These are phyloP conservation scores for Botrytis deweyae DNA, from an alignment of 2,329 filamentous ascomycete species.

Conservation along the genomic window DNA sequence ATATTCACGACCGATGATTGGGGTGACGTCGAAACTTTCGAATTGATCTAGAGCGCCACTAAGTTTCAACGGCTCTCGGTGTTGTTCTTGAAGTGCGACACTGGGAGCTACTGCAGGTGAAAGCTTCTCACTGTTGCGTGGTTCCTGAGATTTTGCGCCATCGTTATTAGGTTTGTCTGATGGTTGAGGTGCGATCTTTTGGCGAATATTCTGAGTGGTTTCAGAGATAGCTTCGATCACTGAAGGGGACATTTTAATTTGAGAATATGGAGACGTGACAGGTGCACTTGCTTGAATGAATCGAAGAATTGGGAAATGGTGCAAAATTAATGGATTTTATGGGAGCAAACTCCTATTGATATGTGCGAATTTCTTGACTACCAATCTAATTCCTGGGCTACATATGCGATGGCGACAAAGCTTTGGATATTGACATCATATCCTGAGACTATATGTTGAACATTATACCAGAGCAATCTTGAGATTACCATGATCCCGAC, in stretches of 20 bases:
- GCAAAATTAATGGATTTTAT: neutral
- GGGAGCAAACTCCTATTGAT: neutral
- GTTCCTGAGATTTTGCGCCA: neutral
- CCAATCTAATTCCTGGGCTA: neutral
- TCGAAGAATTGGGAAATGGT: neutral
- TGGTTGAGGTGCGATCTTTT: slow-evolving; percentile 31
- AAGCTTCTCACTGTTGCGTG: slow-evolving; percentile 19
- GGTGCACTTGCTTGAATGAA: neutral
- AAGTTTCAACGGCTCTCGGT: slow-evolving; percentile 35
- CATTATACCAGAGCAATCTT: neutral
- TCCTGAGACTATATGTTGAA: neutral
- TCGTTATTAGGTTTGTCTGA: slow-evolving; percentile 16
- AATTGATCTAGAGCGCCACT: slow-evolving; percentile 35
- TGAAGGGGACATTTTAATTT: slow-evolving; percentile 33
- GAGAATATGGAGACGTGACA: too few relatives aligned
- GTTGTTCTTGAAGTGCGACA: slow-evolving; percentile 17
- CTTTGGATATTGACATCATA: neutral
- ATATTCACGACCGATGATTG: slow-evolving; percentile 49
- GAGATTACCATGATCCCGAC: neutral
- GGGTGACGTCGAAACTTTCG: slow-evolving; percentile 44
- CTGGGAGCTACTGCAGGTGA: slow-evolving; percentile 29
- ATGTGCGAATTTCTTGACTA: neutral
- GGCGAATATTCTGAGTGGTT: slow-evolving; percentile 31
- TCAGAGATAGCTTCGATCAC: slow-evolving; percentile 31
- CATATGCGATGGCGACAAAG: neutral